A percentile compares a stretch with the other conserved stretches of the same genome.
Conservation (phyloP, 306 rosid species). For the Quercus engelmannii region DNA sequence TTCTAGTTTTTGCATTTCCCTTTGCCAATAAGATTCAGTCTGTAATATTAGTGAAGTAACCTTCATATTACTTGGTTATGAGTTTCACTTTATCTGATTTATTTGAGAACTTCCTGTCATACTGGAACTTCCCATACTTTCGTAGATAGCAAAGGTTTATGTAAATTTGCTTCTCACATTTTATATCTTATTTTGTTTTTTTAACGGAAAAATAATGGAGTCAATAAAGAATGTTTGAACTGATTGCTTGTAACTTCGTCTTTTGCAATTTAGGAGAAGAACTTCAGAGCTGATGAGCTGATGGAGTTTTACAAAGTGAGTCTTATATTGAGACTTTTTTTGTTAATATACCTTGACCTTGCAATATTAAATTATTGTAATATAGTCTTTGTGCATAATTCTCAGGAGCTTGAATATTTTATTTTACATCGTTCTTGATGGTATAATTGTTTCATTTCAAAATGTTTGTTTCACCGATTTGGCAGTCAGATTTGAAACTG, state of each 20-base stretch:
- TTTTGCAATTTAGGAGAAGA: constrained; percentile 49
- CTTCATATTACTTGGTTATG: too few relatives aligned
- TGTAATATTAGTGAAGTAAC: not conserved
- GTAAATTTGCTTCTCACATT: not conserved
- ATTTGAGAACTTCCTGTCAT: not conserved
- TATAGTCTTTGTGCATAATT: not conserved
- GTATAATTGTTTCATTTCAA: constrained; percentile 12
- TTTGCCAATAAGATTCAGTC: not conserved
- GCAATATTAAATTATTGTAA: not conserved
- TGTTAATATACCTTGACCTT: not conserved
- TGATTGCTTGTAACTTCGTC: not conserved
- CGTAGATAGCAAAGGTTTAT: not conserved
- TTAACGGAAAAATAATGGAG: not conserved
- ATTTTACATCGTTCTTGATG: constrained; percentile 2
- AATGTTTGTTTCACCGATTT: constrained; percentile 25
- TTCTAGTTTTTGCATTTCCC: not conserved
- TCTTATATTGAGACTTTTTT: constrained; percentile 19
- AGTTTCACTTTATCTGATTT: not conserved
- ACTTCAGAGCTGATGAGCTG: constrained; percentile 79
- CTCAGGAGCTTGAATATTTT: not conserved
- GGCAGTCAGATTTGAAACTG: constrained; percentile 89
- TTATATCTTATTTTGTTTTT: not conserved
- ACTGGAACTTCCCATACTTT: not conserved
- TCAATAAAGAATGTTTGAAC: not conserved
- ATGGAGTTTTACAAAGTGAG: constrained; percentile 94